phyloP scores from a whole-genome alignment of 2,329 filamentous ascomycete genomes.

The Botrytis porri region DNA sequence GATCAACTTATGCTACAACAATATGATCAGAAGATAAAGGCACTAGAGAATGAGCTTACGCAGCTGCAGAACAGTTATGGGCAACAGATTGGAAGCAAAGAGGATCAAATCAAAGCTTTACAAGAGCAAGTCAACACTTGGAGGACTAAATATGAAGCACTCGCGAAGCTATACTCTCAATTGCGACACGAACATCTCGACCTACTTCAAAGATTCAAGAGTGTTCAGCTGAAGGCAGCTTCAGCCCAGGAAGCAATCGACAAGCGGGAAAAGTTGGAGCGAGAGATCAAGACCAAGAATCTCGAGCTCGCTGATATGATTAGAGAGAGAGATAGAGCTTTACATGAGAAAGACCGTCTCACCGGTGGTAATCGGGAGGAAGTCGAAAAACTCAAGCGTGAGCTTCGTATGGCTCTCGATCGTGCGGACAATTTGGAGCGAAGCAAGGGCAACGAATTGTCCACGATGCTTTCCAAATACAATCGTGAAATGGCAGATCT shows the following conservation, averaged over 20 bases:
- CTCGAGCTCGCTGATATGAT: conserved; percentile 99
- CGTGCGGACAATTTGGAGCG: conserved; percentile 89
- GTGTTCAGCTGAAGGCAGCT: conserved; percentile 91
- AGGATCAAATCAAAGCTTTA: conserved; percentile 87
- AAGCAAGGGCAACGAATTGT: conserved; percentile 91
- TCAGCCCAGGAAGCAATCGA: conserved; percentile 97
- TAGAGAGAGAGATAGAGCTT: conserved; percentile 84
- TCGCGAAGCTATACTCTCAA: conserved; percentile 97
- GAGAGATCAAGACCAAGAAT: conserved; percentile 99
- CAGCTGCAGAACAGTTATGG: conserved; percentile 80
- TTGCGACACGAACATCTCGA: conserved; percentile 93
- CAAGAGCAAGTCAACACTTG: conserved; percentile 98
- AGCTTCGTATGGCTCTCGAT: conserved; percentile 88
- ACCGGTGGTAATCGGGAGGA: conserved; percentile 87
- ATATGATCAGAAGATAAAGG: conserved; percentile 92
- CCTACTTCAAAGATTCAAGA: conserved; percentile 92
- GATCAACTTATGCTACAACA: conserved; percentile 97
- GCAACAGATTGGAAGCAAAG: conserved; percentile 83
- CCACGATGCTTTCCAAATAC: conserved; percentile 90
- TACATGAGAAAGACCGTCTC: conserved; percentile 90
- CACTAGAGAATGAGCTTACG: conserved; percentile 79
- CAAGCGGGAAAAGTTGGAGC: conserved; percentile 87
- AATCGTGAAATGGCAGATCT: conserved; percentile 97
- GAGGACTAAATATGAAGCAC: conserved; percentile 92
- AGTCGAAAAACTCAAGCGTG: conserved; percentile 88